Evolutionary conservation across 345 rosid species (phyloP).

Genomic region (Eutrema yunnanense): DNA sequence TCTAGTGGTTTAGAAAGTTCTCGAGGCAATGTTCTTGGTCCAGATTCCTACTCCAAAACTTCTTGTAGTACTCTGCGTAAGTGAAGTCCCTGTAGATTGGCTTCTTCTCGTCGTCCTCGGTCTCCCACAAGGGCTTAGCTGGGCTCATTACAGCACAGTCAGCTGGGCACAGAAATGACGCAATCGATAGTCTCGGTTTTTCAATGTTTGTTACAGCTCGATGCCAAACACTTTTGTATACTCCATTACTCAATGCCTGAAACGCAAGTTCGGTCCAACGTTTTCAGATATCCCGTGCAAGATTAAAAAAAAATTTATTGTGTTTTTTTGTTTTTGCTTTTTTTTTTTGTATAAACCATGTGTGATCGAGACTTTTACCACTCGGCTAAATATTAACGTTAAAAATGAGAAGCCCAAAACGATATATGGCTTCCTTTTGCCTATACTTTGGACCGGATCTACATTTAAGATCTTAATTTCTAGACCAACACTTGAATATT

Average conservation of each 20-base stretch:
- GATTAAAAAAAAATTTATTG: too few species aligned
- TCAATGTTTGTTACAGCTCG: slow-evolving; percentile 64
- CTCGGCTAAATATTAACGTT: not conserved
- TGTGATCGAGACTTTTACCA: not conserved
- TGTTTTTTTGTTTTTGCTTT: too few species aligned
- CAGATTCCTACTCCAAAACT: slow-evolving; percentile 86
- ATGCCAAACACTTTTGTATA: slow-evolving; percentile 89
- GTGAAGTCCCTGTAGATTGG: slow-evolving; percentile 72
- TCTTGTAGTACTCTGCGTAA: slow-evolving; percentile 73
- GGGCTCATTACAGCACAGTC: slow-evolving; percentile 66
- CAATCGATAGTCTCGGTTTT: slow-evolving; percentile 58
- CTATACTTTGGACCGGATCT: not conserved
- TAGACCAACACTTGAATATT: not conserved
- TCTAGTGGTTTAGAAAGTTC: slow-evolving; percentile 47
- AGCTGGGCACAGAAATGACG: slow-evolving; percentile 70
- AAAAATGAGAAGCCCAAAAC: not conserved
- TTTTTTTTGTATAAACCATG: too few species aligned
- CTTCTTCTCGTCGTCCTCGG: slow-evolving; percentile 26
- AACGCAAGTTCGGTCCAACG: not conserved
- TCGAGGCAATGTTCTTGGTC: slow-evolving; percentile 83
- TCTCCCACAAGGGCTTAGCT: slow-evolving; percentile 33
- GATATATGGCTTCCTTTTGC: not conserved
- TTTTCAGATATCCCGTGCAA: not conserved
- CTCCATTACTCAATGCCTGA: slow-evolving; percentile 59
- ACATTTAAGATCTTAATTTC: not conserved